Evolutionary conservation across 768 basidiomycete genomes (phyloP).

Genomic region (Lentinula boryana): DNA sequence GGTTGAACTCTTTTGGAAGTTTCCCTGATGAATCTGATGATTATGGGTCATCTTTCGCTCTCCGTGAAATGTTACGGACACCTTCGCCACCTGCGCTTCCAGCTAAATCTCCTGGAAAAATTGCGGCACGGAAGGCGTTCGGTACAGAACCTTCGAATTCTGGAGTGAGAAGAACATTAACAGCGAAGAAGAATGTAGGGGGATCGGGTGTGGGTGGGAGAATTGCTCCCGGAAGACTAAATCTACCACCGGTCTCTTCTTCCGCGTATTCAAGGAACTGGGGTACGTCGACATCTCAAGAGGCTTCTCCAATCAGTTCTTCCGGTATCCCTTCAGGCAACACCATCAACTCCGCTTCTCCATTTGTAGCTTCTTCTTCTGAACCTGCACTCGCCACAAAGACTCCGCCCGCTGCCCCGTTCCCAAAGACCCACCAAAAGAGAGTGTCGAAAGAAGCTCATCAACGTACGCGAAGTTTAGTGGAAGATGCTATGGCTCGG

Average conservation of each 20-base stretch:
- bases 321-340: neutral
- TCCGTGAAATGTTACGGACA: conserved; percentile 26
- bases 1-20: neutral
- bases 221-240: neutral
- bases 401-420: conserved; percentile 10
- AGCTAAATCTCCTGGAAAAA: conserved; percentile 20
- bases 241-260: neutral
- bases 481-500: conserved; percentile 50
- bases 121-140: neutral
- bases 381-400: neutral
- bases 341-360: neutral
- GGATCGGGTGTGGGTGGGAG: neutral
- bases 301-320: neutral
- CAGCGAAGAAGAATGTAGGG: neutral
- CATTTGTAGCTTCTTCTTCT: neutral
- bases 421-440: conserved; percentile 12
- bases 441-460: conserved; percentile 36
- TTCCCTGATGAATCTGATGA: conserved; percentile 14
- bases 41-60: conserved; percentile 29
- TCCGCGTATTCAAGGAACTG: neutral
- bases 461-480: conserved; percentile 49
- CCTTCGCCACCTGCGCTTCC: conserved; percentile 43
- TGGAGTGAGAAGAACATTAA: neutral
- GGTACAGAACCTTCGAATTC: conserved; percentile 5
- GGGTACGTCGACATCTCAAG: neutral